Conservation (phyloP, 768 basidiomycete genomes). For the Lactifluus hygrophoroides region DNA sequence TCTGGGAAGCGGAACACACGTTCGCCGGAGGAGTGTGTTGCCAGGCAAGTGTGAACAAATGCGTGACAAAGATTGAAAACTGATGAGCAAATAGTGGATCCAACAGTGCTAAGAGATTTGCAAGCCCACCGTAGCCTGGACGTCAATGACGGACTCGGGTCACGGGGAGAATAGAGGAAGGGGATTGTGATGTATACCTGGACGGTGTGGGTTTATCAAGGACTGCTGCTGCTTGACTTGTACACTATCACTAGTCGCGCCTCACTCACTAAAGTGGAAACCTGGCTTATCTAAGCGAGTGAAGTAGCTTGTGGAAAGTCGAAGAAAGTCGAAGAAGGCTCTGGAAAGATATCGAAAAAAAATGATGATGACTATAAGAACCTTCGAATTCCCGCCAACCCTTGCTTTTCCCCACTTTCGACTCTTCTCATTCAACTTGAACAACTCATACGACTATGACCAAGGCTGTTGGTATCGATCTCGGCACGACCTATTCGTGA, state of each 20-base stretch:
- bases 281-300: slow-evolving; percentile 11
- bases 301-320: slow-evolving; percentile 15
- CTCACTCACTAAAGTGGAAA: neutral
- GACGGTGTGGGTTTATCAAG: neutral
- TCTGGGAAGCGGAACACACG: slow-evolving; percentile 58
- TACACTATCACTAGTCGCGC: slow-evolving; percentile 3
- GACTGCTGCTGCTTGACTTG: neutral
- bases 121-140: slow-evolving; percentile 83
- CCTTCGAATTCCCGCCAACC: slow-evolving; percentile 2
- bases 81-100: slow-evolving; percentile 55
- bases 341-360: slow-evolving; percentile 26
- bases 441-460: slow-evolving; percentile 17
- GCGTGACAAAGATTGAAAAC: neutral
- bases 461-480: slow-evolving; percentile 87
- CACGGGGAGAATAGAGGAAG: slow-evolving; percentile 2
- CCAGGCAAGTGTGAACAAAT: slow-evolving; percentile 48
- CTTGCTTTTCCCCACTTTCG: too few relatives aligned
- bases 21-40: slow-evolving; percentile 89
- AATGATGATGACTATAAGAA: slow-evolving; percentile 20
- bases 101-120: slow-evolving; percentile 77
- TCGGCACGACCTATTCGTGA: slow-evolving; percentile 89
- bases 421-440: slow-evolving; percentile 16
- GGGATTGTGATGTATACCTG: neutral
- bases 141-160: slow-evolving; percentile 6
- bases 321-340: slow-evolving; percentile 20